Base-by-base conservation (phyloP, 1,284 basidiomycete genomes). In the Singerocomus inundabilis region DNA sequence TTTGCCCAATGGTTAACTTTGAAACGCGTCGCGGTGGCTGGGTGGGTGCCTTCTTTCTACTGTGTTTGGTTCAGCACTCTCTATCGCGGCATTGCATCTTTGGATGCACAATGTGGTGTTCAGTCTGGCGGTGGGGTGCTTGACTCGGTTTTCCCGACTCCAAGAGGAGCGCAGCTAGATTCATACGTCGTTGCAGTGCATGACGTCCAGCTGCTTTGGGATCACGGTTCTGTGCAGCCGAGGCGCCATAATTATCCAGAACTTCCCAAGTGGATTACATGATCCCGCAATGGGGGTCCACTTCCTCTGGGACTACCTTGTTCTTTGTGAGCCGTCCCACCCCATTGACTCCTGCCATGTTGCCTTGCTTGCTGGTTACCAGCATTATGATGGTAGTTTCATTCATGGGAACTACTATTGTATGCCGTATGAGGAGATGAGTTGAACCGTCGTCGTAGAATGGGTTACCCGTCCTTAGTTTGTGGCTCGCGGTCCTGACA, bases 391-490 rank as follows among this genome's bases (percentile, higher is more conserved):
- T 45, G 32, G 48, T 33, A 0, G 28, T 50, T 48, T 48, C 34
- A 38, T 43, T 46, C 38, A 18, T 34, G 0, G 36, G 32, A 39
- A 40, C 6, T 2, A 9, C 11, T 5, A 15, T 50, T 51, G 58
- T 48, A 30, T 30, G 39, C 44, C 44, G 60, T 66, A 67, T 7
- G 64, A 57, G 49, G 64, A 56, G 58, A 44, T 12, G 11, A 31
- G 33, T 28, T 37, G 42, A 33, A 48, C 43, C 45, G 34, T 30
- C 1, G 25, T 34, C 12, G 28, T 44, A 44, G 34, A n/a, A 24
- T 18, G 36, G 46, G 12, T 1, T 16, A 29, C 47, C 57, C 53
- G 68, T 64, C 69, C 73, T 77, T 79, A 72, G 74, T 79, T 78
- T 65, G 75, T 71, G 70, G 77, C 73, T 71, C 74, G 61, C 56